Conservation (phyloP, 331 rosid genomes). For the Acacia concinna region DNA sequence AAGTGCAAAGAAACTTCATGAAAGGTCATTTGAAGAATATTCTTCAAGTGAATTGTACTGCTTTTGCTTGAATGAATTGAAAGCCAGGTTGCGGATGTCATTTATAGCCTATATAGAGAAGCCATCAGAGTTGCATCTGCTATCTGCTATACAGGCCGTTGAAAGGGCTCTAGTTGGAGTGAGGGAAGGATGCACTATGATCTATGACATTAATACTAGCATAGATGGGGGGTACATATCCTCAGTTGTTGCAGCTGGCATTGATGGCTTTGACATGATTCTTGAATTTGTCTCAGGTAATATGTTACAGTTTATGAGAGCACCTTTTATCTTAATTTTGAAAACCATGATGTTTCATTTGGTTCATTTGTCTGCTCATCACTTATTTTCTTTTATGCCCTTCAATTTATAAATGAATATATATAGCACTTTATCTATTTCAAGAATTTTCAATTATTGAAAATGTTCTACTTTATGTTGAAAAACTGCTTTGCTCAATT, state of each 20-base stretch:
- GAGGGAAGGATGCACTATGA: conserved; percentile 50
- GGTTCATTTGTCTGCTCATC: conserved; percentile 10
- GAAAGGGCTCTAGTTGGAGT: conserved; percentile 83
- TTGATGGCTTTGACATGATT: conserved; percentile 85
- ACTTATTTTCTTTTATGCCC: conserved; percentile 12
- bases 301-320: conserved; percentile 18
- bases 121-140: conserved; percentile 68
- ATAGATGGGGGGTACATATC: conserved; percentile 66
- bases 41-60: conserved; percentile 41
- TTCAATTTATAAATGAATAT: conserved; percentile 8
- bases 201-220: conserved; percentile 58
- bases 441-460: background rate
- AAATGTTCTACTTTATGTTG: background rate
- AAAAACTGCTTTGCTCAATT: conserved; percentile 1
- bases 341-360: conserved; percentile 5
- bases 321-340: conserved; percentile 18
- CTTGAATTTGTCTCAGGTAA: conserved; percentile 88
- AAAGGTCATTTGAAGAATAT: conserved; percentile 48
- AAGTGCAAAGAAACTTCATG: conserved; percentile 55
- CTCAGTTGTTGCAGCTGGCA: conserved; percentile 70
- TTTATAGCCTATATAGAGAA: conserved; percentile 66
- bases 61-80: conserved; percentile 64
- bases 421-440: conserved; percentile 13
- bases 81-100: conserved; percentile 63
- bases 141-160: conserved; percentile 66